phyloP scores from a whole-genome alignment of 1,139 yeast species.

The Blastobotrys persicus region DNA sequence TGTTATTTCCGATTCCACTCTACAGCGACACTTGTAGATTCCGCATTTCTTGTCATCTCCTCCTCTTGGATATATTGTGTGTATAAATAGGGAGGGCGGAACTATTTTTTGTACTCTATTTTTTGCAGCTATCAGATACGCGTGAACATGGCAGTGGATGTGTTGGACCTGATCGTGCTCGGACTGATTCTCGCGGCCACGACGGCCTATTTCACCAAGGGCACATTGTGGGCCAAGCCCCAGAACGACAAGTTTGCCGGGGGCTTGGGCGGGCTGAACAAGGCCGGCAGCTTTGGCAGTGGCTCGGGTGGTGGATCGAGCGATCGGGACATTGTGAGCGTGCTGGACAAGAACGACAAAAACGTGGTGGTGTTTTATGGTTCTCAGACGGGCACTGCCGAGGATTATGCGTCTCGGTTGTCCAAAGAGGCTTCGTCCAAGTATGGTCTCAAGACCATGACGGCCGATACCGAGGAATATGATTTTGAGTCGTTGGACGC shows the following conservation, averaged over 20 bases:
- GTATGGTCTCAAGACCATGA: constrained; percentile 79
- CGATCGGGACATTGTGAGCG: constrained; percentile 55
- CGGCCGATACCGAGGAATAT: constrained; percentile 83
- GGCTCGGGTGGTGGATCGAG: background rate
- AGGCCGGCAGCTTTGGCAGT: constrained; percentile 23
- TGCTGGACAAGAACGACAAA: constrained; percentile 61
- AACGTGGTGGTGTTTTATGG: constrained; percentile 84
- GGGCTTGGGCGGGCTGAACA: constrained; percentile 44
- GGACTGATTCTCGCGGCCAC: constrained; percentile 63
- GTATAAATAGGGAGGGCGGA: constrained; percentile 7
- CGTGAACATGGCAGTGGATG: constrained; percentile 45
- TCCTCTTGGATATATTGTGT: background rate
- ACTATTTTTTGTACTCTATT: background rate
- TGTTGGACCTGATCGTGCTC: constrained; percentile 68
- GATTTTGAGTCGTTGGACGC: constrained; percentile 75
- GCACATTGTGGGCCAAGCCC: constrained; percentile 47
- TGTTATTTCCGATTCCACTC: constrained; percentile 2
- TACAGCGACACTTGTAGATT: background rate
- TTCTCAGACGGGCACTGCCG: constrained; percentile 99
- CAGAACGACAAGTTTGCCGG: constrained; percentile 37
- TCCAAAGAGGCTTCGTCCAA: constrained; percentile 83
- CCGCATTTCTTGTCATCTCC: background rate
- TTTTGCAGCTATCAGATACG: background rate
- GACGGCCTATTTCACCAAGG: constrained; percentile 65
- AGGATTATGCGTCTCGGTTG: constrained; percentile 88